Evolutionary conservation across 2,329 filamentous ascomycete species (phyloP).

Genomic region (Aureobasidium zeae): DNA sequence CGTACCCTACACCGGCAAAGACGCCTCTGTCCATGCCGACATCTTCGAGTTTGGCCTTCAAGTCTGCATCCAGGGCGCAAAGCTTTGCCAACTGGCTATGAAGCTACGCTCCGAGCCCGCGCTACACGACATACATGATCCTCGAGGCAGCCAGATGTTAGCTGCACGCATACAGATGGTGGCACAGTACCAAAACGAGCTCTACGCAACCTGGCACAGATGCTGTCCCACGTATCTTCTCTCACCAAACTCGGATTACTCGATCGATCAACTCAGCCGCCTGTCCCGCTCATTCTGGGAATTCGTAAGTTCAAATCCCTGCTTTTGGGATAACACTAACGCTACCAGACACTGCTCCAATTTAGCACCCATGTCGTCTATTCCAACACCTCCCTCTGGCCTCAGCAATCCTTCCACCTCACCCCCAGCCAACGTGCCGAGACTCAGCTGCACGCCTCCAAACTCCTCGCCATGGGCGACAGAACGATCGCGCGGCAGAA

Average conservation of each 20-base stretch:
- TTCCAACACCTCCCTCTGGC: slow-evolving; percentile 46
- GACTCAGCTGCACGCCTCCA: slow-evolving; percentile 36
- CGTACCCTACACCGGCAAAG: not conserved
- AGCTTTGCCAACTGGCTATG: slow-evolving; percentile 36
- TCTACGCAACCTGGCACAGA: slow-evolving; percentile 24
- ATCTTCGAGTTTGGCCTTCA: slow-evolving; percentile 40
- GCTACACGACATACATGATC: not conserved
- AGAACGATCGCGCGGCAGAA: slow-evolving; percentile 32
- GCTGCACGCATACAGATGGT: slow-evolving; percentile 21
- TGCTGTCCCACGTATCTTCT: slow-evolving; percentile 24
- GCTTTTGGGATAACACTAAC: not conserved
- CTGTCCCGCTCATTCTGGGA: slow-evolving; percentile 30
- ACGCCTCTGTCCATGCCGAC: slow-evolving; percentile 22
- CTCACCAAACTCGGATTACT: slow-evolving; percentile 17
- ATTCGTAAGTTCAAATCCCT: slow-evolving; percentile 33
- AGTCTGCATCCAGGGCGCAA: slow-evolving; percentile 36
- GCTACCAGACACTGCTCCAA: slow-evolving; percentile 10
- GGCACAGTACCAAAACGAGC: slow-evolving; percentile 23
- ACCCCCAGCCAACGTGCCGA: slow-evolving; percentile 32
- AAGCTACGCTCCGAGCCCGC: slow-evolving; percentile 32
- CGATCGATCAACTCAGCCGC: slow-evolving; percentile 26
- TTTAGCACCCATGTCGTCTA: slow-evolving; percentile 36
- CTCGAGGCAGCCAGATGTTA: slow-evolving; percentile 4
- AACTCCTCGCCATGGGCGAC: slow-evolving; percentile 39
- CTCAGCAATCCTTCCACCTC: slow-evolving; percentile 40